Evolutionary conservation across 176 grass and related monocot genomes (phyloP), one percentile per base, ranked within the genome.

Genomic region (Phoenix roebelenii): DNA sequence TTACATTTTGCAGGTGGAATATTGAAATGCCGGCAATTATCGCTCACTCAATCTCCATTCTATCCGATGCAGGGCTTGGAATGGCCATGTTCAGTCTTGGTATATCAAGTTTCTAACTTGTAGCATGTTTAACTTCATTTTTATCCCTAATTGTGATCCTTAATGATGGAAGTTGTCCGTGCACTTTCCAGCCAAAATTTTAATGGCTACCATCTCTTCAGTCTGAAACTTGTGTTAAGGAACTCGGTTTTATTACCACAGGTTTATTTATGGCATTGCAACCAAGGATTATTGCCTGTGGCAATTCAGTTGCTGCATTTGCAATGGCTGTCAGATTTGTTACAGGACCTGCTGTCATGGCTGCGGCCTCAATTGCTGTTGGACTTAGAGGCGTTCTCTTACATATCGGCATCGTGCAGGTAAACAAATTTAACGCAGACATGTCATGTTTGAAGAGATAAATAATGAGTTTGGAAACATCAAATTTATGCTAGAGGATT

Each of bases 51-150:
- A 95, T 95, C 53, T 74, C 90, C 17, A 84, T 95, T 59, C 74
- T 95, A 7, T 95, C 90, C 0, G 83, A 95, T 57, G 90, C 90
- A 7, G 90, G 90, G 9, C 90, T 95, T 22, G 90, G 90, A 18
- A 95, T 95, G 90, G 90, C 90, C 7, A 95, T 95, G 90, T 95
- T 95, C 74, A 95, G 90, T 66, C 80, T 95, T 28, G 90, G 90
- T 95, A 19, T 63, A 62, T 39, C 54, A 16, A 44, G 3, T 23
- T 28, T 18, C 2, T 44, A 44, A 44, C 35, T 12, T 44, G 35
- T 44, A 14, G 10, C 1, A 44, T 44, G 35, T 44, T 44, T 44
- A 44, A 44, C 2, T 44, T 12, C 10, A 44, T 3, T 44, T 44
- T 44, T 14, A 14, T 44, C 10, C 10, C 35, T 14, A 44, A 44